These are phyloP conservation scores for Populus davidiana DNA, from an alignment of 345 rosid genomes.

Conservation along the genomic window DNA sequence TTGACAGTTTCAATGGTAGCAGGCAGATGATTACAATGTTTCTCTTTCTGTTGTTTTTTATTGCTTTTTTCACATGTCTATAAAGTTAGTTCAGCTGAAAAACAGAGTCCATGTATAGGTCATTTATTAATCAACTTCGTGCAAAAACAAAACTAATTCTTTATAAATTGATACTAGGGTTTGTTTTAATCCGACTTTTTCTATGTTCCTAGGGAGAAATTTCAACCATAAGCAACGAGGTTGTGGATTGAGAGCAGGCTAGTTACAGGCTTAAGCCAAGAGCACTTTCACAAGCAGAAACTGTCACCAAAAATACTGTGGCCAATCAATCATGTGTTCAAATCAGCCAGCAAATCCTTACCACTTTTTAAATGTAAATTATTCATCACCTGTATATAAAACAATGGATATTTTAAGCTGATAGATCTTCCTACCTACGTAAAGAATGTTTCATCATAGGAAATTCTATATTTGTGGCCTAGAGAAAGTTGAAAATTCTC, in stretches of 20 bases:
- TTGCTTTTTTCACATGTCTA: not conserved
- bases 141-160: not conserved
- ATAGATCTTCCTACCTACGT: not conserved
- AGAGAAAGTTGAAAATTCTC: not conserved
- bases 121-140: not conserved
- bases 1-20: constrained; percentile 46
- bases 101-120: not conserved
- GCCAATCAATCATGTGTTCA: not conserved
- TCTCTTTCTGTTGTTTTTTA: not conserved
- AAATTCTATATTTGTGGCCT: not conserved
- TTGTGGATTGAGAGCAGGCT: not conserved
- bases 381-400: too few species aligned
- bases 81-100: not conserved
- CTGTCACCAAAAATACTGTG: not conserved
- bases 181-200: not conserved
- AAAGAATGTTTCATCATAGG: not conserved
- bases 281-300: not conserved
- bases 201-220: not conserved
- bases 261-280: not conserved
- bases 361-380: not conserved
- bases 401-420: too few species aligned
- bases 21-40: constrained; percentile 41
- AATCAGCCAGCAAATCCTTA: not conserved
- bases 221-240: not conserved
- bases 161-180: not conserved